Evolutionary conservation across 495 filamentous ascomycete genomes (phyloP), one percentile per base, ranked within the genome.

Genomic region (Staphylotrichum longicolle): DNA sequence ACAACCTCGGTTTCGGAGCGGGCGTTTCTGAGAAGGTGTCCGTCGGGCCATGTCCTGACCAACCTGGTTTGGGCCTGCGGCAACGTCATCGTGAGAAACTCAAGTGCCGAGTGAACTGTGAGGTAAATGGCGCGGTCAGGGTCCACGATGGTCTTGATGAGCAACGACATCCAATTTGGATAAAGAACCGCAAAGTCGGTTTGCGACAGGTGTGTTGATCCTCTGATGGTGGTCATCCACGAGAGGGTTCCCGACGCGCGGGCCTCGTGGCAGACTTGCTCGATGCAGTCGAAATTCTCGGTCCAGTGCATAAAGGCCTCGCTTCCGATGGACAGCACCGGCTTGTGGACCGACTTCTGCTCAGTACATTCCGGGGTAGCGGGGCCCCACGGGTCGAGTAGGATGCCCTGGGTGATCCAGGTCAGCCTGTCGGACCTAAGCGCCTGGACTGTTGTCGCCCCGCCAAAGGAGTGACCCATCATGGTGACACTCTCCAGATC

Each of bases 401-500:
- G 74, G 54, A 86, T 82, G 9, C 83, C 85, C 70, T 85, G 82
- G 33, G 76, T 65, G 37, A 86, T 70, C 67, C 78, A 83, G 37
- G 66, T 57, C 59, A 84, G 81, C 70, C 49, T 82, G 74, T 41
- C 66, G 41, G 80, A 68, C 47, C 83, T 73, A 35, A 85, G 68
- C 34, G 88, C 75, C 66, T 89, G 85, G 10, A 85, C 77, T 49
- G 81, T 79, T 33, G 85, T 86, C 7, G 85, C 80, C 12, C 82
- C 85, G 14, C 86, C 87, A 54, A 90, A 90, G 4, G 80, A 85
- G 65, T 89, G 88, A 5, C 87, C 88, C 58, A 82, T 81, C 72
- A 77, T 82, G 15, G 80, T 82, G n/a, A 88, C 77, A 12, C 75
- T 75, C 10, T 82, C 80, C 5, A 87, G 78, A 41, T 73, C 74